Base-by-base conservation (phyloP, 73 alveolate genomes). In the Stentor coeruleus region DNA sequence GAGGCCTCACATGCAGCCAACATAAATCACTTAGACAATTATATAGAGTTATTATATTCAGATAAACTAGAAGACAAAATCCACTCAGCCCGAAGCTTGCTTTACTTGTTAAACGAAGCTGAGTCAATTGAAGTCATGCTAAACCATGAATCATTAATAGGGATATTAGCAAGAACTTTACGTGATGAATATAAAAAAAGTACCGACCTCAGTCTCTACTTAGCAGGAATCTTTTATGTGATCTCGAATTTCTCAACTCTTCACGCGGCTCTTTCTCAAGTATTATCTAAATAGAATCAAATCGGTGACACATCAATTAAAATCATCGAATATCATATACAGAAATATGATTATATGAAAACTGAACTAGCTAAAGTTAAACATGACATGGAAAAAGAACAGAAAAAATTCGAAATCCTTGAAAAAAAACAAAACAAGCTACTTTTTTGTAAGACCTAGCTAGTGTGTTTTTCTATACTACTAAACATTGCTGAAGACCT, bases 401-500 rank as follows among this genome's bases (percentile, higher is more conserved):
- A 75, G 74, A 20, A 11, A 11, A 91, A 93, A 88, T 90, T 94
- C 57, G 87, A 89, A 85, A 74, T 89, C 36, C 89, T 96, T 89
- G 94, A 95, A 72, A 96, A 96, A 80, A 95, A 96, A 81, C 97
- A 97, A 83, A 99, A 97, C 88, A 95, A 97, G 87, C 87, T 97
- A 57, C 91, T 97, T 81, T 95, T 91, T 59, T 40, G 79, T 66
- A 66, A 26, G n/a, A 28, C 33, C 33, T 66, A 66, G 33, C 26
- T 31, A 66, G 97, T 95, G 37, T 94, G 97, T 38, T 93, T 97
- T 74, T 94, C 95, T 66, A 93, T 97, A 20, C 92, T 97, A n/a
- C 91, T 95, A 74, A 93, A 97, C 84, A 89, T 97, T 83, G 98
- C 99, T 1, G 99, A 97, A 86, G 99, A 97, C 84, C 91, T 96